These are phyloP conservation scores for Simplicillium aogashimaense DNA, from an alignment of 2,329 filamentous ascomycete genomes.

Conservation along the genomic window DNA sequence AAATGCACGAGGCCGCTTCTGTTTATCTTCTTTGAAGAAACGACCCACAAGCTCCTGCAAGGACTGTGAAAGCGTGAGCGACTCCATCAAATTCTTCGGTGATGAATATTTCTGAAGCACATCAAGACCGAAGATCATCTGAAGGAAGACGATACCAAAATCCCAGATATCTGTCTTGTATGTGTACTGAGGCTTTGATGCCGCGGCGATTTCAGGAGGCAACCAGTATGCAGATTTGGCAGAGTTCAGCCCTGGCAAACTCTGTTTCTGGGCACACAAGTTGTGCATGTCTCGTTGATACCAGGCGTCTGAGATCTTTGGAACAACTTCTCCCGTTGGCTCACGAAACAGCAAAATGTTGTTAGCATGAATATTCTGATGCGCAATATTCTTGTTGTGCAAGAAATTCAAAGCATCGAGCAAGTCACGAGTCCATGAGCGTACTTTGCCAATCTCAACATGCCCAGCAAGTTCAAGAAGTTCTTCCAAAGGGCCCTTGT, in stretches of 20 bases:
- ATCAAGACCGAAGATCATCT: constrained; percentile 86
- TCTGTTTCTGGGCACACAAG: constrained; percentile 42
- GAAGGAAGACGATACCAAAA: constrained; percentile 79
- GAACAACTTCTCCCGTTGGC: constrained; percentile 55
- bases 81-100: constrained; percentile 62
- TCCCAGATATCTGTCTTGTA: constrained; percentile 92
- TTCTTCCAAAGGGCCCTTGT: constrained; percentile 75
- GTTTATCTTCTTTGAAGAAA: constrained; percentile 77
- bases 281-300: constrained; percentile 60
- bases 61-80: constrained; percentile 61
- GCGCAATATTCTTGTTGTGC: constrained; percentile 74
- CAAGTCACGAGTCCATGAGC: constrained; percentile 85
- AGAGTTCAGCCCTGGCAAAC: constrained; percentile 42
- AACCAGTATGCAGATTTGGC: constrained; percentile 75
- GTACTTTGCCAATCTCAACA: constrained; percentile 64
- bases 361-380: constrained; percentile 70
- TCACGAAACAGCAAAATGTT: constrained; percentile 73
- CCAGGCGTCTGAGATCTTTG: constrained; percentile 65
- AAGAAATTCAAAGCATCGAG: constrained; percentile 82
- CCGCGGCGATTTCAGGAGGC: constrained; percentile 63
- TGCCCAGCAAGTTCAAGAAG: constrained; percentile 70
- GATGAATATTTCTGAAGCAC: constrained; percentile 69
- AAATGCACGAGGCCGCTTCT: constrained; percentile 77
- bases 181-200: constrained; percentile 52
- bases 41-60: constrained; percentile 72